Evolutionary conservation across 768 basidiomycete genomes (phyloP).

Genomic region (Amanita jacksonii): DNA sequence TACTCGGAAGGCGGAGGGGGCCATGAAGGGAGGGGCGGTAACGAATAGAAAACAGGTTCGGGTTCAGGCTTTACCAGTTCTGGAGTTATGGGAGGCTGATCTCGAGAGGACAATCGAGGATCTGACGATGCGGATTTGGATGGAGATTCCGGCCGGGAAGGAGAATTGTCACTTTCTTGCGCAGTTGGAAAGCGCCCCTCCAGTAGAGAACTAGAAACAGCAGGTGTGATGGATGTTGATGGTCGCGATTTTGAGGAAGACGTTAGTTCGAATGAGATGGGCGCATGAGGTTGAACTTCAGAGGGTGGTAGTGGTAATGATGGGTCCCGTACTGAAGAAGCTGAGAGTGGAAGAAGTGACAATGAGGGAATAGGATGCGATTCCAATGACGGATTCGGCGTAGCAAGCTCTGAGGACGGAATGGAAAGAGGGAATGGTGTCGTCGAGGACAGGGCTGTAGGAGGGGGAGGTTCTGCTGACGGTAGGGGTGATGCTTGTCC

Average conservation of each 20-base stretch:
- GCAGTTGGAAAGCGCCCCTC: slow-evolving; percentile 18
- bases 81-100: slow-evolving; percentile 10
- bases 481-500: slow-evolving; percentile 19
- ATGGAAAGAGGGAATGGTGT: slow-evolving; percentile 21
- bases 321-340: slow-evolving; percentile 21
- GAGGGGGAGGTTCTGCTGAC: slow-evolving; percentile 19
- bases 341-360: slow-evolving; percentile 21
- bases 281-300: slow-evolving; percentile 22
- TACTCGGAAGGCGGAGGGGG: slow-evolving; percentile 46
- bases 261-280: slow-evolving; percentile 7
- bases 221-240: slow-evolving; percentile 5
- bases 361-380: slow-evolving; percentile 13
- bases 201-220: slow-evolving; percentile 16
- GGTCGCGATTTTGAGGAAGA: not conserved
- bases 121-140: slow-evolving; percentile 10
- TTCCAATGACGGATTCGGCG: slow-evolving; percentile 18
- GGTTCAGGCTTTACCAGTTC: slow-evolving; percentile 3
- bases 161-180: slow-evolving; percentile 4
- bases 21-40: slow-evolving; percentile 38
- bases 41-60: slow-evolving; percentile 19
- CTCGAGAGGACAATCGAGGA: slow-evolving; percentile 9
- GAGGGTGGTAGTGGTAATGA: slow-evolving; percentile 29
- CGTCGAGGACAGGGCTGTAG: slow-evolving; percentile 14
- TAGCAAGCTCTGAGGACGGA: slow-evolving; percentile 27
- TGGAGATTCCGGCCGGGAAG: slow-evolving; percentile 1